Conservation (phyloP, 495 filamentous ascomycete species). For the Hypoxylon lienhwacheense region DNA sequence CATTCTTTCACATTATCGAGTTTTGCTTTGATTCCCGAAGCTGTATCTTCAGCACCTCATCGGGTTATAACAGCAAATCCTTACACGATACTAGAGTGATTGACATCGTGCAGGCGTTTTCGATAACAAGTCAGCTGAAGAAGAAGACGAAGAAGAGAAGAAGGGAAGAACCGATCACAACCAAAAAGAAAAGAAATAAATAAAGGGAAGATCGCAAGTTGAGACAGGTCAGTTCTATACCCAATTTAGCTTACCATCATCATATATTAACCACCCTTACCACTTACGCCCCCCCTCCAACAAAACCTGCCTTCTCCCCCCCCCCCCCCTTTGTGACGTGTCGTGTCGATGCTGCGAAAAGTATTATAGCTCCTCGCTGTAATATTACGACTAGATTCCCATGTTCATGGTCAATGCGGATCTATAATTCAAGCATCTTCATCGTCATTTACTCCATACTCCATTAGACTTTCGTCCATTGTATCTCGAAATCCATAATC, state of each 20-base stretch:
- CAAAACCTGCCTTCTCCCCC: no score
- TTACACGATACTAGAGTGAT: constrained; percentile 11
- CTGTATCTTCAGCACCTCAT: constrained; percentile 8
- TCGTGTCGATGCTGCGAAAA: constrained; percentile 35
- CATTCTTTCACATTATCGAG: constrained; percentile 2
- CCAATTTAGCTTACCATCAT: constrained; percentile 33
- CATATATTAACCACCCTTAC: no score
- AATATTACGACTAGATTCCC: constrained; percentile 17
- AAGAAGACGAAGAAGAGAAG: constrained; percentile 6
- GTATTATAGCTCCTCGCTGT: constrained; percentile 27
- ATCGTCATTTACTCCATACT: constrained; percentile 4
- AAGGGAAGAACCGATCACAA: no score
- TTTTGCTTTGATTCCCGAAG: no score
- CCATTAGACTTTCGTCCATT: constrained; percentile 14
- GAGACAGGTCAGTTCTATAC: constrained; percentile 38
- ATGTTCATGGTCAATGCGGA: constrained; percentile 30
- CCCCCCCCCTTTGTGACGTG: constrained; percentile 39
- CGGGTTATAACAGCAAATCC: not conserved
- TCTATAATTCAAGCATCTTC: constrained; percentile 17
- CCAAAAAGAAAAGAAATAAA: no score
- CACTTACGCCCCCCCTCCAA: no score
- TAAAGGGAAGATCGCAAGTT: constrained; percentile 31
- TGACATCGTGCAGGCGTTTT: constrained; percentile 15
- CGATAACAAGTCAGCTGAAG: constrained; percentile 19
- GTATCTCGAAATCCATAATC: constrained; percentile 5